Evolutionary conservation across 768 basidiomycete species (phyloP).

Genomic region (Amanita inopinata): DNA sequence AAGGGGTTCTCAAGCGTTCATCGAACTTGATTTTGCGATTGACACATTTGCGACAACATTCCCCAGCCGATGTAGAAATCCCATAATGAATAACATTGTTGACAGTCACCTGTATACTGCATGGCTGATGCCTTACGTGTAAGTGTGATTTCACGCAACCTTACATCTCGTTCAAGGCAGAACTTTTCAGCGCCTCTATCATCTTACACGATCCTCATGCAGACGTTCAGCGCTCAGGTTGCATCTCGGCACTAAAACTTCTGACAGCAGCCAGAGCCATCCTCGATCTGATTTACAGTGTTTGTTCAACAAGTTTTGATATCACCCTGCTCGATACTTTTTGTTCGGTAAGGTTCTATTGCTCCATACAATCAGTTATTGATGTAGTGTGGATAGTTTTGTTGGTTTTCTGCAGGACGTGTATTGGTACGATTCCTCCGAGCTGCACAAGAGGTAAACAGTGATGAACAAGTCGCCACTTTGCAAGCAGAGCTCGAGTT

Average conservation of each 20-base stretch:
- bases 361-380: background rate
- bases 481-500: constrained; percentile 58
- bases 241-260: constrained; percentile 61
- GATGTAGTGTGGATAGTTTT: constrained; percentile 30
- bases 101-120: constrained; percentile 50
- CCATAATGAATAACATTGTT: constrained; percentile 44
- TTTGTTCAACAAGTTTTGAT: constrained; percentile 66
- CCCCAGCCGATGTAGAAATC: constrained; percentile 44
- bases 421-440: constrained; percentile 59
- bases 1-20: constrained; percentile 51
- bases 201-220: constrained; percentile 74
- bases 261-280: constrained; percentile 57
- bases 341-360: constrained; percentile 41
- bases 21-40: constrained; percentile 51
- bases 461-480: constrained; percentile 45
- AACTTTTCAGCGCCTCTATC: constrained; percentile 44
- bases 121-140: constrained; percentile 35
- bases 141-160: constrained; percentile 12
- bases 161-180: constrained; percentile 6
- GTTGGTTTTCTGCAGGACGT: constrained; percentile 62
- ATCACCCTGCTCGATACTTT: constrained; percentile 63
- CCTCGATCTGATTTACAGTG: constrained; percentile 54
- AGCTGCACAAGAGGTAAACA: constrained; percentile 49
- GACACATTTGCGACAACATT: constrained; percentile 49
- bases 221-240: constrained; percentile 43